Base-by-base conservation (phyloP, 108 stramenopile genomes). In the Chaetoceros tenuissimus region DNA sequence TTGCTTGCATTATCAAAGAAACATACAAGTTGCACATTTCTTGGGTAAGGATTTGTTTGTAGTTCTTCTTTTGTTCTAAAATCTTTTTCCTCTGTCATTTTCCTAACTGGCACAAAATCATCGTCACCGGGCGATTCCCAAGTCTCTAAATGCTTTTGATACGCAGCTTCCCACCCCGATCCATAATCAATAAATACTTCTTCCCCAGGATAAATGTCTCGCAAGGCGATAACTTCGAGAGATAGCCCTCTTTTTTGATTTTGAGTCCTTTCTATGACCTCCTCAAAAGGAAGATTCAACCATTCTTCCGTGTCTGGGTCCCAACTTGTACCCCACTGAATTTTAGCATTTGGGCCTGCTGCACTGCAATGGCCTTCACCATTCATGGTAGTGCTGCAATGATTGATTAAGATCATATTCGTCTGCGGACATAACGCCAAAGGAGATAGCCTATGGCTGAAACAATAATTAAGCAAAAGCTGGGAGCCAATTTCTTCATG, bases 161-260 rank as follows among this genome's bases (percentile, higher is more conserved):
- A 77, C 16, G 85, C 85, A 10, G 30, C 24, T 53, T 79, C 72
- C 85, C 85, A 87, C 52, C 66, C 74, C 16, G 51, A 49, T n/a
- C 85, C 85, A 53, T 87, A 87, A 55, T 87, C 69, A 28, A 87
- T 73, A 31, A 82, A 72, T 22, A 87, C 66, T 63, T 87, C 85
- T 58, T 87, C 85, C 2, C 75, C 75, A 3, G 58, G 61, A 25
- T 72, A 63, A 24, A 74, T 74, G 48, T 74, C 73, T 62, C 62
- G 29, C 25, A 62, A 44, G 2, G 73, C 75, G 29, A 74, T 59
- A 24, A 56, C 64, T 31, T 74, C 73, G 28, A 76, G 50, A 70
- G 71, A 67, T 0, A 72, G 62, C 3, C 76, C 79, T 40, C 75
- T 59, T 7, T 55, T 69, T 56, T 62, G 57, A 58, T 65, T 56